phyloP scores from a whole-genome alignment of 768 basidiomycete species.

The Pleurotus tuoliensis region DNA sequence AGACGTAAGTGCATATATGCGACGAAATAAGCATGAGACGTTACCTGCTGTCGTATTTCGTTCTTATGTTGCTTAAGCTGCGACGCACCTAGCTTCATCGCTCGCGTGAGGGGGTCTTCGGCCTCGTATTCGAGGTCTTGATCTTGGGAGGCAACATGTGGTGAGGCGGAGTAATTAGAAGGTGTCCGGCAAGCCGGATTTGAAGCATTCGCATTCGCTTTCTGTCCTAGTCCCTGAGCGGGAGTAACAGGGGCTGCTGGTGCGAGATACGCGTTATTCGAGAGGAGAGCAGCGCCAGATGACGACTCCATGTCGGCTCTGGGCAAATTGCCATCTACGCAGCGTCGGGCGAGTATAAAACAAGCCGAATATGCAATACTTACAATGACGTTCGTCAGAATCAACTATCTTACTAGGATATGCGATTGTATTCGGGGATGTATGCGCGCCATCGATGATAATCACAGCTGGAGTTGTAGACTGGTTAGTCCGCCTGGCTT shows the following conservation, averaged over 20 bases:
- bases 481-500: not conserved
- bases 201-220: no score
- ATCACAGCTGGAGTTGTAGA: not conserved
- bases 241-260: not conserved
- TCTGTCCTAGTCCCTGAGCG: not conserved
- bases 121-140: not conserved
- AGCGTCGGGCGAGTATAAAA: not conserved
- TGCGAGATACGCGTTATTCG: not conserved
- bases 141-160: not conserved
- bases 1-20: constrained; percentile 5
- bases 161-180: not conserved
- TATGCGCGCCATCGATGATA: not conserved
- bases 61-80: not conserved
- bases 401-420: not conserved
- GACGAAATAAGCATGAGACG: not conserved
- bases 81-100: not conserved
- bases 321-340: not conserved
- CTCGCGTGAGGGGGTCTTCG: not conserved
- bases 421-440: not conserved
- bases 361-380: not conserved
- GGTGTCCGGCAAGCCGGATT: not conserved
- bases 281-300: not conserved
- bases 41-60: not conserved
- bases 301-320: not conserved
- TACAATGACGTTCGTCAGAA: not conserved